A percentile compares a stretch with the other conserved stretches of the same genome.
Evolutionary conservation across 768 basidiomycete genomes (phyloP).

Genomic region (Mycena albidolilacea): DNA sequence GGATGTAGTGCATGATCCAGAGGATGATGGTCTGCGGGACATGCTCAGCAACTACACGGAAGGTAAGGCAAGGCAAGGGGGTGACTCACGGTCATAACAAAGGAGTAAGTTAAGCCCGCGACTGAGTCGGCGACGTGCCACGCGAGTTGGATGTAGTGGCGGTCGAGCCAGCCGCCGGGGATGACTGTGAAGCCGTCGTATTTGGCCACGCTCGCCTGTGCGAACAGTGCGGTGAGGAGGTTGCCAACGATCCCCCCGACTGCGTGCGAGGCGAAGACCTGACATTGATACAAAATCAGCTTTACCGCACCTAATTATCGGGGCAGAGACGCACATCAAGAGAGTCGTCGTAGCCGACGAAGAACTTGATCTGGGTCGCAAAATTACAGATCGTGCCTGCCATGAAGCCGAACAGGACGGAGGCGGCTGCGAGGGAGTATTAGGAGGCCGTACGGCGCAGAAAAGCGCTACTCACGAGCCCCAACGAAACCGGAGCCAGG

Average conservation of each 20-base stretch:
- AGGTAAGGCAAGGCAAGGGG: neutral
- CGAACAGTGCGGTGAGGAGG: constrained; percentile 90
- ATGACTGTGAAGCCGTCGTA: constrained; percentile 82
- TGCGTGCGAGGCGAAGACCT: constrained; percentile 93
- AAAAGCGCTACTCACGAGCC: constrained; percentile 64
- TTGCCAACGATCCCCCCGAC: constrained; percentile 88
- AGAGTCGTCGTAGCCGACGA: constrained; percentile 82
- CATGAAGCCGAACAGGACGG: constrained; percentile 88
- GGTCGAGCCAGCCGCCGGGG: constrained; percentile 91
- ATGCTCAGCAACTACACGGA: neutral
- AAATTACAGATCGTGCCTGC: constrained; percentile 92
- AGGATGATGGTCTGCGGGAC: constrained; percentile 78
- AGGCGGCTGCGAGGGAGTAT: constrained; percentile 68
- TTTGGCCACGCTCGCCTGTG: constrained; percentile 83
- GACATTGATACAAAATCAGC: constrained; percentile 6
- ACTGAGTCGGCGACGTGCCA: constrained; percentile 86
- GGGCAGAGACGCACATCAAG: constrained; percentile 71
- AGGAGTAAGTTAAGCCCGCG: constrained; percentile 79
- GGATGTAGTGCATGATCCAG: constrained; percentile 91
- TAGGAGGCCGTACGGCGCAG: neutral
- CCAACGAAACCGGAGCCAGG: constrained; percentile 90
- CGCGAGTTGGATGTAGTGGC: constrained; percentile 85
- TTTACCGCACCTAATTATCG: neutral
- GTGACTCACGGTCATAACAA: constrained; percentile 78
- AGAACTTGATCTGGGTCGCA: constrained; percentile 93